A percentile compares a stretch with the other conserved stretches of the same genome.
Conservation (phyloP, 1,139 yeast species). For the Blastobotrys malaysiensis region DNA sequence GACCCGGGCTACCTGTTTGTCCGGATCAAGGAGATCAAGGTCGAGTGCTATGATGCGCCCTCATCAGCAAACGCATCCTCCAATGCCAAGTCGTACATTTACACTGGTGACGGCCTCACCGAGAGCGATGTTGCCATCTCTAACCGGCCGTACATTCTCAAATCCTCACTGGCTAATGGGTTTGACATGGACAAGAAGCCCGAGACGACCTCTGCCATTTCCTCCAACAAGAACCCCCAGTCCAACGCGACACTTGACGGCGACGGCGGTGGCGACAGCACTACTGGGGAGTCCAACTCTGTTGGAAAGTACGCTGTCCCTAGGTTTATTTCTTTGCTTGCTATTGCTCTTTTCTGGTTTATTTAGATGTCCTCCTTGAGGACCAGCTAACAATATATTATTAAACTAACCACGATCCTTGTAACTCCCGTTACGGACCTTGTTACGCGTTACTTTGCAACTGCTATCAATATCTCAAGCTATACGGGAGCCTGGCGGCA, state of each 20-base stretch:
- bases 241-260: too few species aligned
- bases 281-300: constrained; percentile 1
- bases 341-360: neutral
- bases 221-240: too few species aligned
- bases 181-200: constrained; percentile 44
- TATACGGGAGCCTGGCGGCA: neutral
- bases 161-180: constrained; percentile 58
- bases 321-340: constrained; percentile 3
- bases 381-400: too few species aligned
- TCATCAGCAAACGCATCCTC: neutral
- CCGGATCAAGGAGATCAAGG: constrained; percentile 51
- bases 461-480: too few species aligned
- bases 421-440: too few species aligned
- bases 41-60: constrained; percentile 71
- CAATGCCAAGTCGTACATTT: constrained; percentile 48
- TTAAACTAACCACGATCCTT: too few species aligned
- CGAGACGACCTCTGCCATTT: constrained; percentile 18
- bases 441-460: too few species aligned
- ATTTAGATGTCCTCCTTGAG: too few species aligned
- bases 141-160: constrained; percentile 55
- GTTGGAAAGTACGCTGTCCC: constrained; percentile 1
- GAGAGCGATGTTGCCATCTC: constrained; percentile 43
- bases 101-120: constrained; percentile 44
- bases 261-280: too few species aligned
- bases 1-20: constrained; percentile 77